These are phyloP conservation scores for Colletotrichum liriopes DNA, from an alignment of 2,329 filamentous ascomycete genomes.

Conservation along the genomic window DNA sequence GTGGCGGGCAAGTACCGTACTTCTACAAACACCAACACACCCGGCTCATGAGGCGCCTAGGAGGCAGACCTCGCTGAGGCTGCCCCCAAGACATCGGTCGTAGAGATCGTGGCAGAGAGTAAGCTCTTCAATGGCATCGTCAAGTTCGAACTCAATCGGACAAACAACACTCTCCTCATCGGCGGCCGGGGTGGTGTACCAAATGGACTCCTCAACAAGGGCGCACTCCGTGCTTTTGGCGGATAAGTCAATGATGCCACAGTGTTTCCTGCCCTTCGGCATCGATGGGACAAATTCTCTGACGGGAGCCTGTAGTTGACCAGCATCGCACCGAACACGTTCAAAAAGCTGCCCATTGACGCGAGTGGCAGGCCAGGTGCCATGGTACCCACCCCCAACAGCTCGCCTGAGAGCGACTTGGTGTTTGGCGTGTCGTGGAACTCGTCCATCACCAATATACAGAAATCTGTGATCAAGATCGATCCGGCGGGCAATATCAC, in stretches of 20 bases:
- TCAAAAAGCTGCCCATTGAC: conserved; percentile 50
- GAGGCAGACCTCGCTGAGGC: not conserved
- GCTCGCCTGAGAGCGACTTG: conserved; percentile 23
- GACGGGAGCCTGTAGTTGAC: conserved; percentile 51
- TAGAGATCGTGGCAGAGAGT: not conserved
- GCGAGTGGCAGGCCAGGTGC: conserved; percentile 10
- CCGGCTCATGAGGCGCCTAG: not conserved
- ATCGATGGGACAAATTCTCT: conserved; percentile 47
- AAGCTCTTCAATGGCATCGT: not conserved
- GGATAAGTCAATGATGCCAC: conserved; percentile 27
- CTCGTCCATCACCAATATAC: conserved; percentile 19
- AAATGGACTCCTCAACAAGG: not conserved
- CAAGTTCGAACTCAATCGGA: not conserved
- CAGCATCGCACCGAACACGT: conserved; percentile 54
- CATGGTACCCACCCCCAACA: conserved; percentile 2
- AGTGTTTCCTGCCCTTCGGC: conserved; percentile 25
- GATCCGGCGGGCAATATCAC: conserved; percentile 5
- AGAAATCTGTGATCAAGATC: conserved; percentile 14
- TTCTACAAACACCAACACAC: not conserved
- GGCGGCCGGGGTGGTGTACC: not conserved
- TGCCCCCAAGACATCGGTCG: not conserved
- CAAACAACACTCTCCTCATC: not conserved
- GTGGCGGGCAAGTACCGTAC: conserved; percentile 49
- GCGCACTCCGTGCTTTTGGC: not conserved
- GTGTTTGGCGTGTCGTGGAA: conserved; percentile 18